Evolutionary conservation across 805 yeast genomes (phyloP), one percentile per base, ranked within the genome.

Genomic region (Grigorovia humatica): DNA sequence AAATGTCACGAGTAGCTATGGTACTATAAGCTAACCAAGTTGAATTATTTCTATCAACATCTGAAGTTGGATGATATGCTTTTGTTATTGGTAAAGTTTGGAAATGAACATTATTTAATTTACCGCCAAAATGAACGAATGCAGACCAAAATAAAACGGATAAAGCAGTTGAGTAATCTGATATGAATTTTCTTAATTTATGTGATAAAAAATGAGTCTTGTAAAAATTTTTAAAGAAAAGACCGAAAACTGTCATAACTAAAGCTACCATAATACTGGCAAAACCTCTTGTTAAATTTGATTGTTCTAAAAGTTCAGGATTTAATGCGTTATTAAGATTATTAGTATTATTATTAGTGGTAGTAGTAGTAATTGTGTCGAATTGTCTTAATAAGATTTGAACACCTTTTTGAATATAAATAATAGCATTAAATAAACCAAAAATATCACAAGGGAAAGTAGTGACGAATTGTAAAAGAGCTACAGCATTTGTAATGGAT

Each of bases 101-200:
- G 57, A 91, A 74, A 13, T 74, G 56, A 1, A 86, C 78, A 20
- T 73, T 62, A n/a, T 73, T 59, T 53, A 91, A 70, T 46, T 77
- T 75, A 1, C 95, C 95, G 3, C 96, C 96, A 69, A 91, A 89
- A 70, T 88, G 96, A n/a, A 82, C 77, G 58, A 91, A 88, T 0
- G 95, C 96, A 0, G 96, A 83, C 75, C 93, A 93, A 66, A 91
- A 91, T 2, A 93, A 77, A 17, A 93, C 95, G 23, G 83, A 74
- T 13, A 82, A 61, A 1, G 96, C 96, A 1, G 90, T 84, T 1
- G 96, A 84, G 64, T 93, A 91, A 66, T 91, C 99, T 13, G 82
- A 79, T 40, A 93, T 75, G 43, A 89, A 70, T 57, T 84, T 85
- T 35, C 98, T 72, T 2, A 82, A 56, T 53, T 71, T 65, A 2